A percentile compares a stretch with the other conserved stretches of the same genome.
Evolutionary conservation across 2,329 filamentous ascomycete species (phyloP).

Genomic region (Cryoendolithus antarcticus): DNA sequence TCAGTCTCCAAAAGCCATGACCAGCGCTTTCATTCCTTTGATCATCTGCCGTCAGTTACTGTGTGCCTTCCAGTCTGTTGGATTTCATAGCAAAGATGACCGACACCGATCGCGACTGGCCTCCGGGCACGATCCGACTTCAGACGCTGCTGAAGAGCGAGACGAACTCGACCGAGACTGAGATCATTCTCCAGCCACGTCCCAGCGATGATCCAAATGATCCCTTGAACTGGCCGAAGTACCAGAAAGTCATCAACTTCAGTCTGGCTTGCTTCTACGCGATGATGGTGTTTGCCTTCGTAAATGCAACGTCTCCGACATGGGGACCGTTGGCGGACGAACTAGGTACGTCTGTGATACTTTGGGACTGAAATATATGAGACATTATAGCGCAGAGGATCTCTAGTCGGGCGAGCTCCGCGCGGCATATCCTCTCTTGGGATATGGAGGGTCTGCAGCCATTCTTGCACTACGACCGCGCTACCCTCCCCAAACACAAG

Average conservation of each 20-base stretch:
- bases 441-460: too few relatives aligned
- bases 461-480: too few relatives aligned
- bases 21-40: too few relatives aligned
- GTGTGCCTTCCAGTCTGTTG: too few relatives aligned
- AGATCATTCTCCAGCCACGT: slow-evolving; percentile 25
- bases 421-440: too few relatives aligned
- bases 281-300: slow-evolving; percentile 29
- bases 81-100: too few relatives aligned
- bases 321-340: slow-evolving; percentile 33
- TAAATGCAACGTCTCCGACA: slow-evolving; percentile 30
- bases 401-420: too few relatives aligned
- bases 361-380: too few relatives aligned
- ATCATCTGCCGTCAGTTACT: too few relatives aligned
- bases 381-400: too few relatives aligned
- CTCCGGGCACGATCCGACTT: slow-evolving; percentile 16
- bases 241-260: slow-evolving; percentile 32
- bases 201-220: slow-evolving; percentile 28
- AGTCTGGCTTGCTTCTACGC: slow-evolving; percentile 31
- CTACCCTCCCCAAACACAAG: too few relatives aligned
- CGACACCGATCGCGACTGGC: slow-evolving; percentile 13
- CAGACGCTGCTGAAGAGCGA: slow-evolving; percentile 10
- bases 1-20: too few relatives aligned
- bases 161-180: slow-evolving; percentile 8
- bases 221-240: slow-evolving; percentile 34
- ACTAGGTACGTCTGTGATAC: slow-evolving; percentile 15